Evolutionary conservation across 169 alveolate genomes (phyloP).

Genomic region (Plasmodium sp.): DNA sequence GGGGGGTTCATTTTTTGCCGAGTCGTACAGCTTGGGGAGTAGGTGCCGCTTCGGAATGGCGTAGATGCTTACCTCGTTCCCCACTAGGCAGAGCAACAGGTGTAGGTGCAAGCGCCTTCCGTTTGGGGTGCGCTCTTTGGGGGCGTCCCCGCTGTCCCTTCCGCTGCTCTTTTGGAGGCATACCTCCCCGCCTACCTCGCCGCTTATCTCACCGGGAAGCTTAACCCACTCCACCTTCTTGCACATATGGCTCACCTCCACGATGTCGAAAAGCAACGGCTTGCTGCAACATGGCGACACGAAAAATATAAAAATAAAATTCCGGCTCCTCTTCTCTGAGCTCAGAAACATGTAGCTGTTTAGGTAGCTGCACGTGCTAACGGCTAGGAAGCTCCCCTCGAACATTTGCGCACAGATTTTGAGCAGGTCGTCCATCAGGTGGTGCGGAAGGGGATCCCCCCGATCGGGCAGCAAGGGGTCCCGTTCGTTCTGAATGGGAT

Average conservation of each 20-base stretch:
- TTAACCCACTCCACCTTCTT: constrained; percentile 58
- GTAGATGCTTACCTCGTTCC: constrained; percentile 17
- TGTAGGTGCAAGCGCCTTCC: not conserved
- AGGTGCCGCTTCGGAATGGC: constrained; percentile 23
- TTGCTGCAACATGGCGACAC: constrained; percentile 13
- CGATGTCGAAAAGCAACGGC: constrained; percentile 16
- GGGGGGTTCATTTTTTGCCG: constrained; percentile 1
- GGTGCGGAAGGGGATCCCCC: too few species aligned
- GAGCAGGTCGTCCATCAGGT: not conserved
- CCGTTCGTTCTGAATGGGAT: not conserved
- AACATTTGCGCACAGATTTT: constrained; percentile 5
- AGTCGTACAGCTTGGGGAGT: not conserved
- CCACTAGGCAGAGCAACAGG: constrained; percentile 24
- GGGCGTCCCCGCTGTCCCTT: not conserved
- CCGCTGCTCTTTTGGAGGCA: not conserved
- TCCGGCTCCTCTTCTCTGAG: constrained; percentile 7
- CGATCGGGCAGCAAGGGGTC: not conserved
- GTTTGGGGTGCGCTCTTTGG: not conserved
- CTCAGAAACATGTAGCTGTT: constrained; percentile 10
- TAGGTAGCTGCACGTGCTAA: constrained; percentile 47
- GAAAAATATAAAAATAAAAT: constrained; percentile 45
- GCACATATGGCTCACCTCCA: constrained; percentile 17
- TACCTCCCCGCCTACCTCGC: too few species aligned
- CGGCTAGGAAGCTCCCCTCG: constrained; percentile 17
- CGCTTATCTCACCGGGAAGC: not conserved